phyloP scores from a whole-genome alignment of 2,329 filamentous ascomycete genomes.

The Xylariaceae sp. region DNA sequence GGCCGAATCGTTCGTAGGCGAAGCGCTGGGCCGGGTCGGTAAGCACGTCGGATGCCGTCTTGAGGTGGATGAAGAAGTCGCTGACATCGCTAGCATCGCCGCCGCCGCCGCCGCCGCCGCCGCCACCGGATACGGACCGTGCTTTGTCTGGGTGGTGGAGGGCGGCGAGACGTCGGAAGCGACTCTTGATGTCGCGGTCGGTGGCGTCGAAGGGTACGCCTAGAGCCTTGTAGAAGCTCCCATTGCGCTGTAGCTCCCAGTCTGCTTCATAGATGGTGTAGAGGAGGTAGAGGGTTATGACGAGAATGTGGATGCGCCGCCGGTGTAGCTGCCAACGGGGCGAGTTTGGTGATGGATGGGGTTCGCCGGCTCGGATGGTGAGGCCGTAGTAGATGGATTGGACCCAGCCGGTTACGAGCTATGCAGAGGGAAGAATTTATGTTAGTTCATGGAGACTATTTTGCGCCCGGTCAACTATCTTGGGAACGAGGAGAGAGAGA shows the following conservation, averaged over 20 bases:
- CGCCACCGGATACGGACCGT: slow-evolving; percentile 29
- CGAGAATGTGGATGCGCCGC: slow-evolving; percentile 73
- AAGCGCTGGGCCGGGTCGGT: slow-evolving; percentile 71
- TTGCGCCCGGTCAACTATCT: neutral
- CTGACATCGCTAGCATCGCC: slow-evolving; percentile 17
- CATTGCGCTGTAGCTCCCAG: slow-evolving; percentile 63
- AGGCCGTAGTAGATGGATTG: slow-evolving; percentile 82
- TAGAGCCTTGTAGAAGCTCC: slow-evolving; percentile 76
- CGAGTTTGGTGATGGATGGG: slow-evolving; percentile 66
- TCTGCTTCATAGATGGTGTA: slow-evolving; percentile 94
- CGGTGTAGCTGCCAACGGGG: slow-evolving; percentile 67
- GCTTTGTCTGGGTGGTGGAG: slow-evolving; percentile 81
- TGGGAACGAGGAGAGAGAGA: neutral
- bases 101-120: slow-evolving; percentile 28
- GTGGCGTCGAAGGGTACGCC: slow-evolving; percentile 62
- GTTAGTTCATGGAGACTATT: slow-evolving; percentile 1
- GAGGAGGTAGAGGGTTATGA: slow-evolving; percentile 76
- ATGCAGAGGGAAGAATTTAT: neutral
- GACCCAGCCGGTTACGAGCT: slow-evolving; percentile 72
- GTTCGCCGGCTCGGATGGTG: slow-evolving; percentile 82
- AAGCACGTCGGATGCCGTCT: slow-evolving; percentile 76
- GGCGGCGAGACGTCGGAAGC: slow-evolving; percentile 71
- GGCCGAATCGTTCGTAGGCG: slow-evolving; percentile 85
- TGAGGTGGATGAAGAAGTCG: slow-evolving; percentile 70
- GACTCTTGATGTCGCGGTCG: slow-evolving; percentile 74